phyloP scores from a whole-genome alignment of 306 rosid species.

The Cajanus cajan region DNA sequence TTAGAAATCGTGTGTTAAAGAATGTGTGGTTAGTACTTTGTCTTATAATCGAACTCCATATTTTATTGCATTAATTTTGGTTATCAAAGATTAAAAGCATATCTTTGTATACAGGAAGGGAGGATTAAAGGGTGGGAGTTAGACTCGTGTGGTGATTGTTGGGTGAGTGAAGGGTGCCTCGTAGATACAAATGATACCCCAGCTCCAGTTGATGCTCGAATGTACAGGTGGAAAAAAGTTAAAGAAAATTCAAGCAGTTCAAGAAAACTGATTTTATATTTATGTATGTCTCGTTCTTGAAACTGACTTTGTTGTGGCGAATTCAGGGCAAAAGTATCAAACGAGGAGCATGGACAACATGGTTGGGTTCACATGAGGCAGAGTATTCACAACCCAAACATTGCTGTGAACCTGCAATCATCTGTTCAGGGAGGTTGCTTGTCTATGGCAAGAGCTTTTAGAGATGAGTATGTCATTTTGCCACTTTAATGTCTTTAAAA shows the following conservation, averaged over 20 bases:
- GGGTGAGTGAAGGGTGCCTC: constrained; percentile 95
- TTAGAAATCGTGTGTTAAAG: background rate
- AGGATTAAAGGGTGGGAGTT: constrained; percentile 82
- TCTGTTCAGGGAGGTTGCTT: constrained; percentile 63
- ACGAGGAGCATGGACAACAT: constrained; percentile 53
- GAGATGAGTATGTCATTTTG: constrained; percentile 56
- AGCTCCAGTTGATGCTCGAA: constrained; percentile 73
- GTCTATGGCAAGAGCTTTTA: constrained; percentile 60
- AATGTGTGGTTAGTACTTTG: too few species aligned
- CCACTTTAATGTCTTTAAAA: background rate
- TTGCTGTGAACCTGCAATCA: constrained; percentile 85
- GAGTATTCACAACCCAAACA: constrained; percentile 88
- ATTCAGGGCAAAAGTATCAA: constrained; percentile 70
- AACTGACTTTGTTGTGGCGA: constrained; percentile 2
- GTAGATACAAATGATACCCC: constrained; percentile 66
- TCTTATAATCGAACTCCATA: background rate
- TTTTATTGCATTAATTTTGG: background rate
- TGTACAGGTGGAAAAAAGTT: constrained; percentile 65
- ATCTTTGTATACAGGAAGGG: constrained; percentile 56
- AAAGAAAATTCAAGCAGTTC: background rate
- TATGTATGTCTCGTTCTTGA: background rate
- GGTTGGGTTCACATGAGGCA: constrained; percentile 90
- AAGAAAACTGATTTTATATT: background rate
- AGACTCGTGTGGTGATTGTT: constrained; percentile 87
- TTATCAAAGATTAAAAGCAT: background rate